Evolutionary conservation across 768 basidiomycete genomes (phyloP).

Genomic region (Hydnomerulius pinastri): DNA sequence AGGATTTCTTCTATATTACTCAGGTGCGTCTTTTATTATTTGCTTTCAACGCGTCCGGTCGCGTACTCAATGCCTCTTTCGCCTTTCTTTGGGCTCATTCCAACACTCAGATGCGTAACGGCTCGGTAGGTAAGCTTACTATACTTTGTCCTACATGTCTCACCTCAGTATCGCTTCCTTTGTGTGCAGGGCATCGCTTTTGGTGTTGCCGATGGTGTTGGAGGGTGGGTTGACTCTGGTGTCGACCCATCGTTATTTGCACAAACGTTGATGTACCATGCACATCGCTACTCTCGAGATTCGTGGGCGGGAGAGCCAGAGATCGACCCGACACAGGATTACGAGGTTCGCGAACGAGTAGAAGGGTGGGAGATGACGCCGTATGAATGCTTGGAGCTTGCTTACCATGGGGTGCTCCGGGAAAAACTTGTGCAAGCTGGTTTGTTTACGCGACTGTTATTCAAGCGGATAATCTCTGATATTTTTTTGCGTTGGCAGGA

Average conservation of each 20-base stretch:
- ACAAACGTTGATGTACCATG: slow-evolving; percentile 88
- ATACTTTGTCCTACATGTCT: slow-evolving; percentile 14
- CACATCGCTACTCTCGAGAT: slow-evolving; percentile 66
- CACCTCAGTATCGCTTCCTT: slow-evolving; percentile 19
- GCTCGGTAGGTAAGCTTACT: slow-evolving; percentile 60
- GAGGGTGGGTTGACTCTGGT: slow-evolving; percentile 84
- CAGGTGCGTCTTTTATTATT: slow-evolving; percentile 46
- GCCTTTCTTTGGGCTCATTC: slow-evolving; percentile 6
- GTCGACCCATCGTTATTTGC: slow-evolving; percentile 90
- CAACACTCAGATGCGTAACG: slow-evolving; percentile 64
- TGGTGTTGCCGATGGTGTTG: slow-evolving; percentile 91
- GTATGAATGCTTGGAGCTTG: slow-evolving; percentile 68
- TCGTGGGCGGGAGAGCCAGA: slow-evolving; percentile 87
- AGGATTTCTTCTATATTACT: slow-evolving; percentile 69
- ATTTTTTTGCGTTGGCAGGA: slow-evolving; percentile 44
- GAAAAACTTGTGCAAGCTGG: slow-evolving; percentile 62
- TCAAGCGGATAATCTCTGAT: too few relatives aligned
- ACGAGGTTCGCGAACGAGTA: slow-evolving; percentile 62
- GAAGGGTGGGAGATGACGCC: slow-evolving; percentile 74
- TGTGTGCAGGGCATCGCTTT: slow-evolving; percentile 66
- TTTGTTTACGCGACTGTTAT: too few relatives aligned
- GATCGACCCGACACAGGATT: slow-evolving; percentile 73
- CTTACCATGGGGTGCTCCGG: slow-evolving; percentile 68
- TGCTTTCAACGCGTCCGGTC: background rate
- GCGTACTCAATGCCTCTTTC: slow-evolving; percentile 1